phyloP scores from a whole-genome alignment of 257 asterid species.

The Fraxinus pennsylvanica region DNA sequence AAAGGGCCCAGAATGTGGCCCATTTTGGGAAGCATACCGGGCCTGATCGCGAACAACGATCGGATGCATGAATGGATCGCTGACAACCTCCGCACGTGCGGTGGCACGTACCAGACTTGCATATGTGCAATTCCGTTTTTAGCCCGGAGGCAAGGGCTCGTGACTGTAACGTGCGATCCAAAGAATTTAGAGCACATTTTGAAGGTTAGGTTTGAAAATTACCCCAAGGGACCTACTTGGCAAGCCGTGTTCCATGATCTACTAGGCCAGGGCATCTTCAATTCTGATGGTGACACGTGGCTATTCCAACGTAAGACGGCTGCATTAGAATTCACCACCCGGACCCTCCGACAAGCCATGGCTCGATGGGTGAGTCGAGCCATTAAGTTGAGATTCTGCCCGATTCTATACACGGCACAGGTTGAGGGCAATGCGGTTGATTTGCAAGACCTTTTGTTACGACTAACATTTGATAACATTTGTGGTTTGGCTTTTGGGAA shows the following conservation, averaged over 20 bases:
- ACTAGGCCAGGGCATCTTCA: slow-evolving; percentile 58
- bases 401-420: slow-evolving; percentile 48
- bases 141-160: slow-evolving; percentile 62
- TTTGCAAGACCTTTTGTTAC: slow-evolving; percentile 51
- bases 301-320: slow-evolving; percentile 66
- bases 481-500: slow-evolving; percentile 68
- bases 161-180: slow-evolving; percentile 71
- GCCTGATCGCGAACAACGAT: slow-evolving; percentile 40
- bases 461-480: slow-evolving; percentile 66
- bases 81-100: slow-evolving; percentile 51
- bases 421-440: slow-evolving; percentile 41
- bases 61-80: slow-evolving; percentile 69
- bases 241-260: slow-evolving; percentile 68
- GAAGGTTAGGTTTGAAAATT: slow-evolving; percentile 56
- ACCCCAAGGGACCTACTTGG: slow-evolving; percentile 72
- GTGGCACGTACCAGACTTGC: slow-evolving; percentile 66
- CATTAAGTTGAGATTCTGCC: slow-evolving; percentile 50
- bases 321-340: slow-evolving; percentile 60
- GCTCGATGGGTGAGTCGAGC: slow-evolving; percentile 69
- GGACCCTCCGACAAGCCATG: slow-evolving; percentile 67
- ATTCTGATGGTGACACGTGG: slow-evolving; percentile 74
- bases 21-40: slow-evolving; percentile 58
- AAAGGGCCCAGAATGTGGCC: slow-evolving; percentile 55
- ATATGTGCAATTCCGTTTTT: slow-evolving; percentile 48
- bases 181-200: slow-evolving; percentile 60